A percentile compares a stretch with the other conserved stretches of the same genome.
These are phyloP conservation scores for Dillenia turbinata DNA, from an alignment of 164 flowering plant genomes.

Conservation along the genomic window DNA sequence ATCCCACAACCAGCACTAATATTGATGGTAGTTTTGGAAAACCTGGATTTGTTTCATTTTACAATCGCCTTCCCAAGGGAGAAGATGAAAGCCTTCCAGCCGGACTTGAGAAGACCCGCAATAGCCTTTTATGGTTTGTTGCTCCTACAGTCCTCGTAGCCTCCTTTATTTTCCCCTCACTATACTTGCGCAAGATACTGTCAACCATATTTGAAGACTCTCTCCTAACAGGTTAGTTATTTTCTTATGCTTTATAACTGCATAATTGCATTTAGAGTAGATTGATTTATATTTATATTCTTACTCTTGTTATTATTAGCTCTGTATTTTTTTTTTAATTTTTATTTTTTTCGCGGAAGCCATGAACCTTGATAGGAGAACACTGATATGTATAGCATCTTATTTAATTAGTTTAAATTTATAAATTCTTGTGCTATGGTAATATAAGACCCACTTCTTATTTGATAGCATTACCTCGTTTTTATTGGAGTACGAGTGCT, in stretches of 20 bases:
- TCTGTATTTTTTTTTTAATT: not conserved
- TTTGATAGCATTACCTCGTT: too few relatives aligned
- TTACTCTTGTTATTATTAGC: not conserved
- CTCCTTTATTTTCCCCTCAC: slow-evolving; percentile 86
- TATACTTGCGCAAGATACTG: slow-evolving; percentile 73
- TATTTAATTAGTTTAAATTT: too few relatives aligned
- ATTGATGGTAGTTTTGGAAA: slow-evolving; percentile 49
- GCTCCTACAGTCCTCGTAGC: slow-evolving; percentile 88
- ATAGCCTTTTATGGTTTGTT: slow-evolving; percentile 53
- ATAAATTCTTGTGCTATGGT: too few relatives aligned
- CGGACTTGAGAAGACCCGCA: slow-evolving; percentile 23
- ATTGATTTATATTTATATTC: too few relatives aligned
- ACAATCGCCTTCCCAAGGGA: slow-evolving; percentile 33
- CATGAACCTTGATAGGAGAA: too few relatives aligned
- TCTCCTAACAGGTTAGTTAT: slow-evolving; percentile 66
- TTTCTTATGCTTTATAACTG: not conserved
- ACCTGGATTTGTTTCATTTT: slow-evolving; percentile 81
- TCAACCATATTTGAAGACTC: slow-evolving; percentile 92
- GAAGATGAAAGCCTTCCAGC: slow-evolving; percentile 21
- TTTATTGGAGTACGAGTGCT: too few relatives aligned
- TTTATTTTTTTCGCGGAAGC: not conserved
- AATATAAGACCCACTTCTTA: too few relatives aligned
- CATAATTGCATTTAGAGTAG: too few relatives aligned
- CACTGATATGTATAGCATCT: too few relatives aligned
- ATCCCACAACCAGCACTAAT: slow-evolving; percentile 19